Base-by-base conservation (phyloP, 1,139 yeast genomes). In the Lodderomyces jiufengensis region DNA sequence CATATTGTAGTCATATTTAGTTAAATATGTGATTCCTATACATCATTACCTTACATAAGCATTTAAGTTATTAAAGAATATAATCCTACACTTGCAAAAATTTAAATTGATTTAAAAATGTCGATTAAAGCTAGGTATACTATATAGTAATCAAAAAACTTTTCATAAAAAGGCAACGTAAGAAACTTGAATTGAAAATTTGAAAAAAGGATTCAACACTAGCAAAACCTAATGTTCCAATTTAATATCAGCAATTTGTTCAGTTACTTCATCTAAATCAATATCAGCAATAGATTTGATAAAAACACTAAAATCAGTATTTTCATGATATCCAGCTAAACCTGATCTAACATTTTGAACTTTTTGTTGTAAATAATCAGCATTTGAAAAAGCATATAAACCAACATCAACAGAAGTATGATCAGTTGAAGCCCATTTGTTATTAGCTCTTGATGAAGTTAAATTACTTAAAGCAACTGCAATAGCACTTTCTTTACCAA, bases 341-440 rank as follows among this genome's bases (percentile, higher is more conserved):
- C 76, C 69, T 25, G 60, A 51, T 12, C 46, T 51, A 11, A 48
- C 40, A 9, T 55, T 50, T 32, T 45, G 45, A 27, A 81, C 52
- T 38, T 63, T 49, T 4, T 53, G 40, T 49, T 61, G 59, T 26
- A 77, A 62, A 2, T 56, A 47, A 24, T 65, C 62, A 32, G 71
- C 72, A 49, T 81, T 82, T 26, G 87, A 72, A 52, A 79, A 74
- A 1, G 80, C 95, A 54, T 84, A 87, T 31, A 86, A 80, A 50
- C 85, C 84, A 26, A 87, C 95, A 55, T 87, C 95, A 9, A 84
- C 95, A 0, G 94, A 94, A 14, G 94, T 79, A 55, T 87, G 96
- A 18, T 95, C 95, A 51, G 84, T 92, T 0, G 95, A 84, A 6
- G 92, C 69, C 95, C 95, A 87, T 9, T 95, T 95, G 32, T 85